Conservation (phyloP, 108 stramenopile genomes). For the Nitzschia putrida region DNA sequence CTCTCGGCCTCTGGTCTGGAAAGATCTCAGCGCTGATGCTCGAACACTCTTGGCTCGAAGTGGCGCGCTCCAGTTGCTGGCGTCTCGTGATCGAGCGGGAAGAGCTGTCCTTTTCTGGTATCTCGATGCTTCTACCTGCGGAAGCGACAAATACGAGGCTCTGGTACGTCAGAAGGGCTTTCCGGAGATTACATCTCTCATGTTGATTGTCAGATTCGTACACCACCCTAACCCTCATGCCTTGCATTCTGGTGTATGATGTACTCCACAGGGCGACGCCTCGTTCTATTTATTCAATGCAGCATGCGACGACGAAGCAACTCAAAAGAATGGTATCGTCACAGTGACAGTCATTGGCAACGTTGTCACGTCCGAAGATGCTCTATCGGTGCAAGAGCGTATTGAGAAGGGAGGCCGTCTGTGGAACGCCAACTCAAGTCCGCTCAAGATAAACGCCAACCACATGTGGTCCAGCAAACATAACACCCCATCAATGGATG, state of each 20-base stretch:
- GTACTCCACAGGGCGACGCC: not conserved
- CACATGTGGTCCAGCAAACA: not conserved
- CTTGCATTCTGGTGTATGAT: too few relatives aligned
- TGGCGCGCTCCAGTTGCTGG: not conserved
- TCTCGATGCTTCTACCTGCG: too few relatives aligned
- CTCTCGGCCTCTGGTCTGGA: conserved; percentile 12
- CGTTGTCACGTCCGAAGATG: not conserved
- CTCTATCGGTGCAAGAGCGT: too few relatives aligned
- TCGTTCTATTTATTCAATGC: conserved; percentile 3
- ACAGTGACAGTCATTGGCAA: not conserved
- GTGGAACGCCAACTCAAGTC: not conserved
- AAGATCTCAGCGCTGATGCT: conserved; percentile 25
- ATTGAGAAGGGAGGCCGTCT: too few relatives aligned
- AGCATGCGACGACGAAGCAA: conserved; percentile 15
- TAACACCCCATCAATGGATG: not conserved
- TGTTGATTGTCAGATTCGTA: too few relatives aligned
- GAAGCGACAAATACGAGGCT: too few relatives aligned
- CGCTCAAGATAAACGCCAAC: not conserved
- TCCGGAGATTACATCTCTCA: too few relatives aligned
- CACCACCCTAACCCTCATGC: too few relatives aligned
- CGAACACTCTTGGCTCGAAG: not conserved
- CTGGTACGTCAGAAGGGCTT: too few relatives aligned
- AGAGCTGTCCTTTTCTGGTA: not conserved
- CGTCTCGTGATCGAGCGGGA: conserved; percentile 12
- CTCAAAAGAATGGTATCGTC: conserved; percentile 6